Evolutionary conservation across 495 filamentous ascomycete species (phyloP).

Genomic region (Neurospora tetrasperma): DNA sequence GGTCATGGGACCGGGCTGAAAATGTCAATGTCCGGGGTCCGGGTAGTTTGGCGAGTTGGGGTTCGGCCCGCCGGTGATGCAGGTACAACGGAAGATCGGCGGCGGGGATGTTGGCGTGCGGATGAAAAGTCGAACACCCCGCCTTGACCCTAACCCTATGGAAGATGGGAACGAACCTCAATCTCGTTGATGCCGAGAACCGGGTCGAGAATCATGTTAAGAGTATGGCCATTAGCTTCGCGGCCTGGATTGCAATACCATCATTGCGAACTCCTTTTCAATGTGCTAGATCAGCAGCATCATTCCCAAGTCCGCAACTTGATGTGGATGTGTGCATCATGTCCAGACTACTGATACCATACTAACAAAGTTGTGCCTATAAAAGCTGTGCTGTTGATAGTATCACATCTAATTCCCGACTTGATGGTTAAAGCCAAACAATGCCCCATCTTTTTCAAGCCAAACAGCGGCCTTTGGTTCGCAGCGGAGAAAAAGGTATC

Average conservation of each 20-base stretch:
- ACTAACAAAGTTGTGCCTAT: background rate
- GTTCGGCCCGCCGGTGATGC: background rate
- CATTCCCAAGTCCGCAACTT: background rate
- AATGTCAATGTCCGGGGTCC: background rate
- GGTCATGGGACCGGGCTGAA: background rate
- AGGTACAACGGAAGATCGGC: background rate
- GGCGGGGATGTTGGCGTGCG: background rate
- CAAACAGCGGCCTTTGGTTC: background rate
- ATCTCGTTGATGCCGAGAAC: background rate
- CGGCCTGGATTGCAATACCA: background rate
- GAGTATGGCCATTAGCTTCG: background rate
- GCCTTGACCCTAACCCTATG: background rate
- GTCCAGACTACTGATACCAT: background rate
- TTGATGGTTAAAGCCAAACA: background rate
- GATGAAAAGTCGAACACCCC: background rate
- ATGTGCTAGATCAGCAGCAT: background rate
- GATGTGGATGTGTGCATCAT: background rate
- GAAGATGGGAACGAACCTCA: background rate
- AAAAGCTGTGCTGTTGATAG: background rate
- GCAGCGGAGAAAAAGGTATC: background rate
- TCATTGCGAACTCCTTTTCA: no score
- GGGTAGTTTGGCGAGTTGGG: background rate
- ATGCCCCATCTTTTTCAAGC: background rate
- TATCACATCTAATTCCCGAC: background rate
- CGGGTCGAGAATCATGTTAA: background rate